A percentile compares a stretch with the other conserved stretches of the same genome.
phyloP scores from a whole-genome alignment of 202 grass and related monocot genomes.

The Cymbopogon flexuosus region DNA sequence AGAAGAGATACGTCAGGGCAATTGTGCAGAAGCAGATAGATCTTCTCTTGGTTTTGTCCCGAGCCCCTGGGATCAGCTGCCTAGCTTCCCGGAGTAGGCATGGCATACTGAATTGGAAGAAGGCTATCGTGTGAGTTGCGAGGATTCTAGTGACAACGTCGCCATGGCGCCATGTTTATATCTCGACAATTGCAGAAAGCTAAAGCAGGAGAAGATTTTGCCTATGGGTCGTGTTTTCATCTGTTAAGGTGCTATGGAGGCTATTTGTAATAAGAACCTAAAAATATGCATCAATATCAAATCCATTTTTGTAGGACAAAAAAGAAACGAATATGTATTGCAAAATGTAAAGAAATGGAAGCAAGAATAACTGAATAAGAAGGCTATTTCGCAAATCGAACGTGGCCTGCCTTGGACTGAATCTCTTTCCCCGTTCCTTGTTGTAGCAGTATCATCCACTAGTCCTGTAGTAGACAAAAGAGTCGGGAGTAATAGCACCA shows the following conservation, averaged over 20 bases:
- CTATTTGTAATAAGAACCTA: background rate
- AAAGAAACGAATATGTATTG: background rate
- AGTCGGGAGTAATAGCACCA: no score
- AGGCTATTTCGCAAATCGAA: background rate
- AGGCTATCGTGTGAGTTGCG: background rate
- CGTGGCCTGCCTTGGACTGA: no score
- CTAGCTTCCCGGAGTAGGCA: background rate
- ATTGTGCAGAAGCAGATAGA: background rate
- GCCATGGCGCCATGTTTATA: background rate
- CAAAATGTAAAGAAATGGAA: background rate
- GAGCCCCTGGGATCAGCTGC: background rate
- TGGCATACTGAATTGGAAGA: background rate
- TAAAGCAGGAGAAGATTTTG: background rate
- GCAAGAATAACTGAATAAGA: background rate
- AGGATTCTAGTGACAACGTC: background rate
- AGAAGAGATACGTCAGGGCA: background rate
- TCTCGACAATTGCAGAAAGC: background rate
- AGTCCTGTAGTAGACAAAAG: no score
- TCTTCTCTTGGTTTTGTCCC: background rate
- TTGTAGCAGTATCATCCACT: no score
- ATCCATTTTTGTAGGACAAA: background rate
- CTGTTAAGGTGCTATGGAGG: background rate
- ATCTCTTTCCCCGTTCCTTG: no score
- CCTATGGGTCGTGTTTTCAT: background rate
- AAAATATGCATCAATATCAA: background rate